Base-by-base conservation (phyloP, 768 basidiomycete genomes). In the Suillus discolor region DNA sequence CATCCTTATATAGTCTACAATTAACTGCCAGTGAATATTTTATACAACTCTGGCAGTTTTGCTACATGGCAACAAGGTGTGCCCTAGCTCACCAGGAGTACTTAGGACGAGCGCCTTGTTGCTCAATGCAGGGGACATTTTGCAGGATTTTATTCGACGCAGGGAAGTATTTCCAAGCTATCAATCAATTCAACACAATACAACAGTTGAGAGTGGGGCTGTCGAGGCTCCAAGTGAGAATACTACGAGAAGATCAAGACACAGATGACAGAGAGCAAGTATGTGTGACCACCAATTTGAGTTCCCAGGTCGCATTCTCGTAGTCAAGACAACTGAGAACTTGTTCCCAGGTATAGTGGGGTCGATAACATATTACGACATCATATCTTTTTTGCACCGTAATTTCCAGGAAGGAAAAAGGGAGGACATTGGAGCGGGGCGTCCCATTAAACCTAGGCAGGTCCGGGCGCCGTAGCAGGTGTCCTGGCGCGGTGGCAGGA, bases 271-370 rank as follows among this genome's bases (percentile, higher is more conserved):
- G 7, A 7, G n/a, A 39, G 13, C 55, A 38, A 38, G 38, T 16
- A 53, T 12, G 2, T n/a, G 4, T 3, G 42, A 28, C 5, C 60
- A 45, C 13, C 38, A 61, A 5, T 54, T 31, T 12, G 15, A 59
- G 28, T 28, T n/a, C 59, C 61, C 61, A 59, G 16, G 61, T 62
- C 5, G 61, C 59, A 28, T 6, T 12, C 23, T 57, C 59, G 11
- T 11, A n/a, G 5, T 28, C 16, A 59, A 16, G 23, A 38, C 9
- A 28, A 18, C 3, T 16, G 11, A 62, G 28, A 34, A 34, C n/a
- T n/a, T 34, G 13, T 20, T 62, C 51, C 49, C 28, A 62, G 51
- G 59, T 31, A 6, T 3, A 5, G 5, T 9, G 34, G 15, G 28
- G 34, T 34, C 4, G 12, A 62, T 62, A 53, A 28, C 61, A 11